Evolutionary conservation across 495 filamentous ascomycete genomes (phyloP).

Genomic region (Bombardia bombarda): DNA sequence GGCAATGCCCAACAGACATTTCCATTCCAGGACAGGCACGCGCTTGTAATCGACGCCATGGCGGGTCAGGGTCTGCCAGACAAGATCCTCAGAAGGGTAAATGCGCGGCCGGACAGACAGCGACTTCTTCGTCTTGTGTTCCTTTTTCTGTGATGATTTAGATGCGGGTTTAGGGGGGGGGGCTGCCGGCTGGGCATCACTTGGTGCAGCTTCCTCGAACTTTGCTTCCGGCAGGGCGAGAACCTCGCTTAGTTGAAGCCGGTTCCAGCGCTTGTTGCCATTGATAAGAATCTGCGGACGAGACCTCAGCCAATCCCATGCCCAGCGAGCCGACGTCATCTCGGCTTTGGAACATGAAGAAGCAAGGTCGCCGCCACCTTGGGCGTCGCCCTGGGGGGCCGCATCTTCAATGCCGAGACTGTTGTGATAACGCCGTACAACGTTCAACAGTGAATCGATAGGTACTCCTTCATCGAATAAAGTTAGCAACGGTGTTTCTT

Average conservation of each 20-base stretch:
- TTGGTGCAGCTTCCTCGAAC: neutral
- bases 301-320: constrained; percentile 37
- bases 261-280: constrained; percentile 30
- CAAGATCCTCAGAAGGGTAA: constrained; percentile 33
- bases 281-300: constrained; percentile 37
- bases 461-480: constrained; percentile 14
- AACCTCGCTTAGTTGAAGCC: constrained; percentile 31
- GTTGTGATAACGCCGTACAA: constrained; percentile 22
- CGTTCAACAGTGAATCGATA: constrained; percentile 17
- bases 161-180: neutral
- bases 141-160: neutral
- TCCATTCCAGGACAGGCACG: constrained; percentile 61
- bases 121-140: constrained; percentile 12
- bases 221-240: constrained; percentile 31
- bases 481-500: too few relatives aligned
- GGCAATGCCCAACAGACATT: constrained; percentile 73
- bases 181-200: neutral
- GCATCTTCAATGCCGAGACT: constrained; percentile 7
- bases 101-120: constrained; percentile 24
- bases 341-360: constrained; percentile 16
- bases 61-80: constrained; percentile 75
- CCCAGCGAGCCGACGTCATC: constrained; percentile 28
- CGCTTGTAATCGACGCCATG: constrained; percentile 68
- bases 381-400: neutral
- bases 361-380: constrained; percentile 11